A percentile compares a stretch with the other conserved stretches of the same genome.
These are phyloP conservation scores for Tylopilus plumbeoviolaceoides DNA, from an alignment of 768 basidiomycete species.

Conservation along the genomic window DNA sequence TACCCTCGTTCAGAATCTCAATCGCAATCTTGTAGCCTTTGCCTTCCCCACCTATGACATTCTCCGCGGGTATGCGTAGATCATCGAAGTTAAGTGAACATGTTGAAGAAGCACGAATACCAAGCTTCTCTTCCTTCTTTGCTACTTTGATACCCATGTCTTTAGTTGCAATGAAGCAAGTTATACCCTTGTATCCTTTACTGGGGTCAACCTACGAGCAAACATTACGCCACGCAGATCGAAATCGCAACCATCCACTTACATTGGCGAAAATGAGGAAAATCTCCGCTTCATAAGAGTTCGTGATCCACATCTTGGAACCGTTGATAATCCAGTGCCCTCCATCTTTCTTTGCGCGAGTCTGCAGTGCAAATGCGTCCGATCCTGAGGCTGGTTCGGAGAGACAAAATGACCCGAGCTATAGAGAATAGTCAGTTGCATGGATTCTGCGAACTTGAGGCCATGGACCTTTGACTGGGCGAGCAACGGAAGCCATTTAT, in stretches of 20 bases:
- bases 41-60: slow-evolving; percentile 88
- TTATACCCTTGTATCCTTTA: slow-evolving; percentile 98
- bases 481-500: slow-evolving; percentile 84
- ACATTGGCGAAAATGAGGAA: slow-evolving; percentile 96
- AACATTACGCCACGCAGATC: background rate
- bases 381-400: slow-evolving; percentile 93
- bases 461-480: slow-evolving; percentile 63
- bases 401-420: slow-evolving; percentile 96
- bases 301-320: slow-evolving; percentile 99
- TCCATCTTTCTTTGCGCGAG: slow-evolving; percentile 85
- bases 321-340: slow-evolving; percentile 87
- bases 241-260: slow-evolving; percentile 20
- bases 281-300: slow-evolving; percentile 87
- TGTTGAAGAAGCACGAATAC: slow-evolving; percentile 93
- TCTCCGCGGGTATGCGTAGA: slow-evolving; percentile 77
- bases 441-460: background rate
- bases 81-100: slow-evolving; percentile 95
- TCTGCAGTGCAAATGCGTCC: slow-evolving; percentile 95
- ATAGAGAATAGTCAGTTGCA: slow-evolving; percentile 3
- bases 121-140: slow-evolving; percentile 98
- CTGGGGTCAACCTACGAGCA: slow-evolving; percentile 64
- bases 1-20: slow-evolving; percentile 92
- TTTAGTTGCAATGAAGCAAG: slow-evolving; percentile 93
- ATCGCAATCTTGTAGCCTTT: slow-evolving; percentile 97
- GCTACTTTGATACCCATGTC: slow-evolving; percentile 97